These are phyloP conservation scores for Akebia trifoliata DNA, from an alignment of 164 flowering plant genomes.

Conservation along the genomic window DNA sequence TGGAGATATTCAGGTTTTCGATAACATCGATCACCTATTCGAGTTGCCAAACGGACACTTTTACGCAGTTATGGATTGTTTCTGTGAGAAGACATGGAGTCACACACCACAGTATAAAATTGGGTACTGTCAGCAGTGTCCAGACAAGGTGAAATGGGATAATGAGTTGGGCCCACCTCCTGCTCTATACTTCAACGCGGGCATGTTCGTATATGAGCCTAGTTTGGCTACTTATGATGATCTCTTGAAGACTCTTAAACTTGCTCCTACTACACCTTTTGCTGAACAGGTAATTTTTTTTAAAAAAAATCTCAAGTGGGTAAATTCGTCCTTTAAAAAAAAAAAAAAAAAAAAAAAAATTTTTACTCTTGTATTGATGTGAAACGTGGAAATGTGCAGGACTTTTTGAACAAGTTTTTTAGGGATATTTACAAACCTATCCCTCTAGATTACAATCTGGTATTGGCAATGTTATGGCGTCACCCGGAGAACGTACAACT, in stretches of 20 bases:
- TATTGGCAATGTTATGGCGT: constrained; percentile 56
- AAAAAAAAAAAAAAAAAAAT: too few species aligned
- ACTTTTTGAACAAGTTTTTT: constrained; percentile 61
- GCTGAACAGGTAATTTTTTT: constrained; percentile 80
- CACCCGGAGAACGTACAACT: constrained; percentile 49
- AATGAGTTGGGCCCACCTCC: constrained; percentile 46
- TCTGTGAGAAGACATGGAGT: constrained; percentile 73
- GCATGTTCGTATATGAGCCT: constrained; percentile 67
- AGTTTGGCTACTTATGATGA: constrained; percentile 36
- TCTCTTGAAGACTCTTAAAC: constrained; percentile 37
- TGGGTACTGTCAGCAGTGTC: constrained; percentile 83
- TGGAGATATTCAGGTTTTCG: constrained; percentile 74
- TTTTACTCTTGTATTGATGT: too few species aligned
- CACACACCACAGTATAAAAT: constrained; percentile 53
- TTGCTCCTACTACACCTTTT: constrained; percentile 51
- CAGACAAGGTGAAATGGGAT: constrained; percentile 56
- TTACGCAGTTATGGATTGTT: constrained; percentile 74
- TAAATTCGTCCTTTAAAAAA: background rate
- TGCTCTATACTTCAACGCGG: constrained; percentile 69
- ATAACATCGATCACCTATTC: constrained; percentile 68
- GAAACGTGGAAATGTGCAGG: too few species aligned
- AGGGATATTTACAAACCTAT: constrained; percentile 49
- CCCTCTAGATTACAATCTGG: constrained; percentile 44
- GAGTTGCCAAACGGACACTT: constrained; percentile 48
- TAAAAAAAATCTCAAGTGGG: background rate